Conservation (phyloP, 2,329 filamentous ascomycete species). For the Coccinonectria pachysandricola region DNA sequence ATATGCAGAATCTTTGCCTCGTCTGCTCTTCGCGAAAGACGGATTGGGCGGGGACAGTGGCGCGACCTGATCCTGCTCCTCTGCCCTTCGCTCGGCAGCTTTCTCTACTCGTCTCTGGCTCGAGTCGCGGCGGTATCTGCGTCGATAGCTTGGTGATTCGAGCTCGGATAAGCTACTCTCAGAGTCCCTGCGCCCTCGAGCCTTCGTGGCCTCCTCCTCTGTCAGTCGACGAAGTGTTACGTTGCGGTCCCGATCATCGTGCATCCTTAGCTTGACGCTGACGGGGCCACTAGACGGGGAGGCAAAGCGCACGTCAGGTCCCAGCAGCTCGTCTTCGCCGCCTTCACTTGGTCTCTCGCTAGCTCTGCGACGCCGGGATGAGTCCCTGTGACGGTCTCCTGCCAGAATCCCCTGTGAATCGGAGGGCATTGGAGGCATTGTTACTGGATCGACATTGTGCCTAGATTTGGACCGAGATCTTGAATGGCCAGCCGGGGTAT, state of each 20-base stretch:
- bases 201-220: constrained; percentile 45
- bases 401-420: constrained; percentile 37
- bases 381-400: constrained; percentile 27
- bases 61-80: constrained; percentile 28
- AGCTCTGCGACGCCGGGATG: constrained; percentile 36
- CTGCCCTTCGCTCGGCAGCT: constrained; percentile 35
- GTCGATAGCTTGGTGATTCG: constrained; percentile 38
- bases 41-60: constrained; percentile 46
- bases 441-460: constrained; percentile 26
- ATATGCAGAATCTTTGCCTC: constrained; percentile 51
- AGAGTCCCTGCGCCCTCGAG: constrained; percentile 37
- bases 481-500: constrained; percentile 15
- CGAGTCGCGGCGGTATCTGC: constrained; percentile 45
- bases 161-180: constrained; percentile 46
- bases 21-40: constrained; percentile 41
- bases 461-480: constrained; percentile 29
- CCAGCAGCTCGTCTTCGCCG: constrained; percentile 35
- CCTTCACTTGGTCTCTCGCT: constrained; percentile 32
- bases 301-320: constrained; percentile 28
- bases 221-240: constrained; percentile 52
- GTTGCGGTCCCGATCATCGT: constrained; percentile 50
- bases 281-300: constrained; percentile 36
- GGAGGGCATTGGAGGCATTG: constrained; percentile 45
- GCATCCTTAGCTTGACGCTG: constrained; percentile 49
- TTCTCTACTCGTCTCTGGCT: constrained; percentile 36